phyloP scores from a whole-genome alignment of 2,329 filamentous ascomycete genomes.

The Botrytis hyacinthi region DNA sequence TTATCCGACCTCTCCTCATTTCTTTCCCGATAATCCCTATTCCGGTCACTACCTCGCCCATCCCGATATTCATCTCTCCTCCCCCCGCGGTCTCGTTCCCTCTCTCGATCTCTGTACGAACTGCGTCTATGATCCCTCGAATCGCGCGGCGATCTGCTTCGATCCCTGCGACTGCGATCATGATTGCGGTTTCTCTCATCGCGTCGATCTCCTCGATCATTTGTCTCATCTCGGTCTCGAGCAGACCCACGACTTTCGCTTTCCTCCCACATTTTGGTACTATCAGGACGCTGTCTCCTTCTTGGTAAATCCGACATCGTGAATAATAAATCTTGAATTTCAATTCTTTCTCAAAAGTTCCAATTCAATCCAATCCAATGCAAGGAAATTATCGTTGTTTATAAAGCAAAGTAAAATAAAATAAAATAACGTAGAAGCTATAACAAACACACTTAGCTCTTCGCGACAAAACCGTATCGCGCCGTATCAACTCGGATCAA shows the following conservation, averaged over 20 bases:
- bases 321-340: background rate
- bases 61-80: slow-evolving; percentile 30
- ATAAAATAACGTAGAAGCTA: background rate
- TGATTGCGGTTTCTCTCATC: slow-evolving; percentile 37
- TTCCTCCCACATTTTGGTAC: slow-evolving; percentile 61
- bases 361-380: background rate
- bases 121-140: slow-evolving; percentile 27
- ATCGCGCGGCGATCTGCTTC: slow-evolving; percentile 35
- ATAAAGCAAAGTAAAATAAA: background rate
- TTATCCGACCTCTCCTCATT: slow-evolving; percentile 28
- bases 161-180: slow-evolving; percentile 40
- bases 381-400: background rate
- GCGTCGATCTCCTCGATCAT: slow-evolving; percentile 39
- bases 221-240: slow-evolving; percentile 43
- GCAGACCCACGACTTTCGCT: slow-evolving; percentile 34
- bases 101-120: slow-evolving; percentile 41
- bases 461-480: background rate
- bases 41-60: slow-evolving; percentile 27
- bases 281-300: slow-evolving; percentile 54
- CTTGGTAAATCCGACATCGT: slow-evolving; percentile 53
- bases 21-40: slow-evolving; percentile 27
- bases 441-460: background rate
- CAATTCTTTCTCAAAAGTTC: background rate
- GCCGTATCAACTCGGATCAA: slow-evolving; percentile 1
- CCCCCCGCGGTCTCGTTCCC: slow-evolving; percentile 36